A percentile compares a stretch with the other conserved stretches of the same genome.
These are phyloP conservation scores for Podospora pseudoanserina DNA, from an alignment of 495 filamentous ascomycete genomes.

Conservation along the genomic window DNA sequence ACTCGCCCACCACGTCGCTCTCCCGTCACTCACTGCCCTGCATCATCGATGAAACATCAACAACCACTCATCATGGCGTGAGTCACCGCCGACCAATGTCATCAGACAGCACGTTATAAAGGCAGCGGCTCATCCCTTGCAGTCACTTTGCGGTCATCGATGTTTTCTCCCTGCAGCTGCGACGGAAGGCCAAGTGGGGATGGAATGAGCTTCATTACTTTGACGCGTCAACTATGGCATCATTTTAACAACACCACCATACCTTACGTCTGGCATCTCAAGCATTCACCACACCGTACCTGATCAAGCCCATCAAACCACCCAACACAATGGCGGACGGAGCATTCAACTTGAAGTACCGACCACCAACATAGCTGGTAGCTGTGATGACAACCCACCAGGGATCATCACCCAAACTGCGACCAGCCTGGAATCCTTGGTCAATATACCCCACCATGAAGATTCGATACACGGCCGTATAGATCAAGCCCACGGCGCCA, in stretches of 20 bases:
- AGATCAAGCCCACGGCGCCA: constrained; percentile 72
- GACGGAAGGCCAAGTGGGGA: neutral
- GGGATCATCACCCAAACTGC: constrained; percentile 61
- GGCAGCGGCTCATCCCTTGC: neutral
- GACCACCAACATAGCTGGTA: constrained; percentile 58
- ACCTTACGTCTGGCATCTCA: constrained; percentile 1
- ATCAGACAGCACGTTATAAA: neutral
- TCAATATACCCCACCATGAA: constrained; percentile 73
- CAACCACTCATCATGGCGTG: neutral
- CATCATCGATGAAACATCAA: neutral
- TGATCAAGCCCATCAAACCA: constrained; percentile 59
- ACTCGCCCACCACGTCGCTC: neutral
- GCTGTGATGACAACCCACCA: constrained; percentile 72
- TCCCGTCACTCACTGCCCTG: neutral
- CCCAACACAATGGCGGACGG: constrained; percentile 63
- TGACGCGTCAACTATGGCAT: neutral
- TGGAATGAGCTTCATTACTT: neutral
- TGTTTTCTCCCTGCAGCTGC: neutral
- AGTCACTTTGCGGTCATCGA: neutral
- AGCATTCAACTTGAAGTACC: constrained; percentile 59
- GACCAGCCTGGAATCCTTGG: constrained; percentile 50
- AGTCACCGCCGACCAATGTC: neutral
- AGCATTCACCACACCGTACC: constrained; percentile 55
- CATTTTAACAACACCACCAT: too few species aligned
- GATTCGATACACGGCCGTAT: constrained; percentile 80